These are phyloP conservation scores for Fusarium compactum DNA, from an alignment of 2,329 filamentous ascomycete genomes.

Conservation along the genomic window DNA sequence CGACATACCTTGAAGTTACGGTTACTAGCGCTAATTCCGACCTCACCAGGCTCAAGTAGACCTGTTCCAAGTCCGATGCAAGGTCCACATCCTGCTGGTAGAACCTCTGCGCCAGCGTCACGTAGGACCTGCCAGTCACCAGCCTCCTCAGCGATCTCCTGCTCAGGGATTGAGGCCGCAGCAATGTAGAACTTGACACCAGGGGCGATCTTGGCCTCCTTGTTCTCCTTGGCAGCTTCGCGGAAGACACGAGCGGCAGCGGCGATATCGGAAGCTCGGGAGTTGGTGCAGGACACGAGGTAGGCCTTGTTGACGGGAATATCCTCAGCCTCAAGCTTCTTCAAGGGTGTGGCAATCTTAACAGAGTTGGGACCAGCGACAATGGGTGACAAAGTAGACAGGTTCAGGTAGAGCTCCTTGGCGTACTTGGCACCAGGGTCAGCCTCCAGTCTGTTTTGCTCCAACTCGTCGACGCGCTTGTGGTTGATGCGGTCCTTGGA, in stretches of 20 bases:
- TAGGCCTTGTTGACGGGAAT: conserved; percentile 89
- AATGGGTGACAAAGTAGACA: conserved; percentile 85
- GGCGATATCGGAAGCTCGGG: conserved; percentile 81
- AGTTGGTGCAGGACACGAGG: conserved; percentile 91
- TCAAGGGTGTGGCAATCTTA: conserved; percentile 84
- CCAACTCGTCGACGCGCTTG: conserved; percentile 76
- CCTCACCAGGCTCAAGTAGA: conserved; percentile 84
- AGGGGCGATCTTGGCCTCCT: conserved; percentile 75
- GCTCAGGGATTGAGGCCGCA: conserved; percentile 83
- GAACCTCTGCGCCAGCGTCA: conserved; percentile 78
- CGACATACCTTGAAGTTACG: conserved; percentile 25
- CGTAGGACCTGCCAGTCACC: conserved; percentile 89
- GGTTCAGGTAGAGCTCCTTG: conserved; percentile 83
- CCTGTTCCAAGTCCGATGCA: conserved; percentile 89
- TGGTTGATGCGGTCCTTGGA: conserved; percentile 76
- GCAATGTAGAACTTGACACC: conserved; percentile 91
- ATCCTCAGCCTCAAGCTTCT: conserved; percentile 76
- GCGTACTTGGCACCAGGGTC: conserved; percentile 85
- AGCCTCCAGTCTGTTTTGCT: conserved; percentile 73
- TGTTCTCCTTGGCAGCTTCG: conserved; percentile 75
- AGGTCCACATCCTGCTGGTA: conserved; percentile 81
- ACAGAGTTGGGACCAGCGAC: conserved; percentile 92
- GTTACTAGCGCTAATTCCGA: conserved; percentile 77
- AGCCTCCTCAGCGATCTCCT: conserved; percentile 78
- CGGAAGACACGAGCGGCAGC: conserved; percentile 85